Percentiles rank a stretch among this genome's conserved stretches.
These are phyloP conservation scores for Cornus florida DNA, from an alignment of 148 eudicot species.

Conservation along the genomic window DNA sequence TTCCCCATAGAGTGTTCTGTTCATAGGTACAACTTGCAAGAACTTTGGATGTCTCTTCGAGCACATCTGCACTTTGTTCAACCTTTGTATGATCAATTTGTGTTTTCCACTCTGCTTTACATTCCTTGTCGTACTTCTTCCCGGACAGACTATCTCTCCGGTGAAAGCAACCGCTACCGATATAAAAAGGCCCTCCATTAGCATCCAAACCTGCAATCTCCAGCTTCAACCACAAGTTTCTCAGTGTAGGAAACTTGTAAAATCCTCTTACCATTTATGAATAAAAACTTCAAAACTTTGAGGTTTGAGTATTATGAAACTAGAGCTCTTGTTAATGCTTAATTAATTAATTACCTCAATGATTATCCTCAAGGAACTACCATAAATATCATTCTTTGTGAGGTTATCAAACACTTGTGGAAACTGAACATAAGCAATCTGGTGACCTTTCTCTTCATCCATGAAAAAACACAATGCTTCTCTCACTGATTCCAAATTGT, in stretches of 20 bases:
- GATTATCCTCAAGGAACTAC: background rate
- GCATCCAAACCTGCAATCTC: slow-evolving; percentile 10
- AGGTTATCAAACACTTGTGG: background rate
- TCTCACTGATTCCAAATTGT: slow-evolving; percentile 1
- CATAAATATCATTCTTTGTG: slow-evolving; percentile 5
- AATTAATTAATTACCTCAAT: background rate
- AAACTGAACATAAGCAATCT: slow-evolving; percentile 8
- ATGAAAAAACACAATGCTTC: slow-evolving; percentile 10
- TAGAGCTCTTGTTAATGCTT: background rate
- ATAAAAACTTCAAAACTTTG: background rate
- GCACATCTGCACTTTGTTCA: background rate
- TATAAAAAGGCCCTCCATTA: slow-evolving; percentile 14
- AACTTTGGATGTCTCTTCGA: slow-evolving; percentile 1
- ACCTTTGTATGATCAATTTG: background rate
- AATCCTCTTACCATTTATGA: too few relatives aligned
- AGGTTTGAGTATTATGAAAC: background rate
- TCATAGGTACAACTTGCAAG: slow-evolving; percentile 16
- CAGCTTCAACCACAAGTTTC: slow-evolving; percentile 4
- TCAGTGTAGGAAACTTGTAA: background rate
- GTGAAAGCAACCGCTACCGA: slow-evolving; percentile 18
- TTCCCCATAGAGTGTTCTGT: slow-evolving; percentile 19
- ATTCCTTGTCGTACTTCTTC: background rate
- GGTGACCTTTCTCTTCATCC: slow-evolving; percentile 5
- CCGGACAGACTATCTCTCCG: slow-evolving; percentile 16
- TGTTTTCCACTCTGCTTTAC: background rate